Evolutionary conservation across 2,329 filamentous ascomycete species (phyloP).

Genomic region (Hymenoscyphus albidus): DNA sequence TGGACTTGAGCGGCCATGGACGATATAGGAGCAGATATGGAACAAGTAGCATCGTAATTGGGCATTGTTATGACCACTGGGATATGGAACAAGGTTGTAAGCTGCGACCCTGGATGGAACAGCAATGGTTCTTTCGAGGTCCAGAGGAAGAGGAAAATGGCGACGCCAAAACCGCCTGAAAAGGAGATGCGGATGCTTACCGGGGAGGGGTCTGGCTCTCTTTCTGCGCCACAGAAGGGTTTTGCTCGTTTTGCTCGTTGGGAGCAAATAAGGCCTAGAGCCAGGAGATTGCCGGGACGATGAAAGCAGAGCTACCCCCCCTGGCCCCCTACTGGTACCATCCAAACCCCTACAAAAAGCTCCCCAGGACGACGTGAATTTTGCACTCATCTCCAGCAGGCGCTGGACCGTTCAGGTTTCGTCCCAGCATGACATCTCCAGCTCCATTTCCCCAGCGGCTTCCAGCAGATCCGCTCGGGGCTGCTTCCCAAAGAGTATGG

Average conservation of each 20-base stretch:
- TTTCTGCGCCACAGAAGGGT: neutral
- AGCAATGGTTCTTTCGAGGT: neutral
- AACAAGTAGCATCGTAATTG: conserved; percentile 1
- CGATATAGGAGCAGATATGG: neutral
- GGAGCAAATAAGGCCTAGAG: neutral
- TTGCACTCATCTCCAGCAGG: neutral
- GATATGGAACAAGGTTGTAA: conserved; percentile 1
- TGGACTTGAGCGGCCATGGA: neutral
- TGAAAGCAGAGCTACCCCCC: neutral
- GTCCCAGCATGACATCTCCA: neutral
- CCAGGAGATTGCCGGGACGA: neutral
- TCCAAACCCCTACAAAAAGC: neutral
- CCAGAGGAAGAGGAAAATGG: conserved; percentile 1
- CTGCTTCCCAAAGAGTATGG: neutral
- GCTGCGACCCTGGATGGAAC: neutral
- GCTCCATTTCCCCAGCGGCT: neutral
- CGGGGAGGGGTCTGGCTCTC: neutral
- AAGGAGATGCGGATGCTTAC: neutral
- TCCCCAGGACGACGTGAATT: neutral
- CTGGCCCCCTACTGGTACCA: neutral
- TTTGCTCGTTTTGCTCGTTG: neutral
- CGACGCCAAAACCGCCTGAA: neutral
- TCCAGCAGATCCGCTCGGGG: conserved; percentile 3
- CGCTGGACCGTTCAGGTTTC: neutral
- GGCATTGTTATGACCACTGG: neutral